Percentiles rank a stretch among this genome's conserved stretches.
Conservation (phyloP, 352 stramenopile genomes). For the Globisporangium yorkense region DNA sequence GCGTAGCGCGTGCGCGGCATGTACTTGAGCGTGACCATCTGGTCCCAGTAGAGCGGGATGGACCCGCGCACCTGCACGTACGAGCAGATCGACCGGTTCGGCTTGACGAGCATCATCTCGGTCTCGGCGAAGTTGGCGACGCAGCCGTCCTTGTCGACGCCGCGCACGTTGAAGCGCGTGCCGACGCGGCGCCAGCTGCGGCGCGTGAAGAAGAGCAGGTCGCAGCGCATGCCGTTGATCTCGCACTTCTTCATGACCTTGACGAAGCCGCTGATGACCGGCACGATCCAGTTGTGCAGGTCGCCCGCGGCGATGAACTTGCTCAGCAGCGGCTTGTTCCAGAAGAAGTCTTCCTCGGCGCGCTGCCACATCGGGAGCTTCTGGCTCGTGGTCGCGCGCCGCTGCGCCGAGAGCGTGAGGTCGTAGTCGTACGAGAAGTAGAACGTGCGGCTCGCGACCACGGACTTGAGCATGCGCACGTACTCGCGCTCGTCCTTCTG, state of each 20-base stretch:
- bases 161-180: slow-evolving; percentile 90
- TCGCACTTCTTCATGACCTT: slow-evolving; percentile 66
- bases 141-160: slow-evolving; percentile 83
- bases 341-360: slow-evolving; percentile 90
- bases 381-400: slow-evolving; percentile 20
- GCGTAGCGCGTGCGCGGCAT: slow-evolving; percentile 79
- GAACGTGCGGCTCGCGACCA: slow-evolving; percentile 46
- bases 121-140: slow-evolving; percentile 95
- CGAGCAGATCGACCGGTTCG: slow-evolving; percentile 68
- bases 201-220: slow-evolving; percentile 69
- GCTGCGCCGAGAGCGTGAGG: slow-evolving; percentile 55
- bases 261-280: slow-evolving; percentile 64
- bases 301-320: slow-evolving; percentile 36
- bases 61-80: slow-evolving; percentile 94
- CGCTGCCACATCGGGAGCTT: slow-evolving; percentile 41
- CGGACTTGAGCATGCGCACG: slow-evolving; percentile 45
- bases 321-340: slow-evolving; percentile 78
- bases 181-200: slow-evolving; percentile 76
- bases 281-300: slow-evolving; percentile 57
- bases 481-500: slow-evolving; percentile 50
- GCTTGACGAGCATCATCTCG: slow-evolving; percentile 85
- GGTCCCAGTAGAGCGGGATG: slow-evolving; percentile 93
- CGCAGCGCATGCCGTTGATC: slow-evolving; percentile 44
- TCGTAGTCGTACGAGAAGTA: slow-evolving; percentile 72
- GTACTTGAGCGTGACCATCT: slow-evolving; percentile 90